A percentile compares a stretch with the other conserved stretches of the same genome.
Conservation (phyloP, 192 early-diverging fungal genomes). For the Podila verticillata region DNA sequence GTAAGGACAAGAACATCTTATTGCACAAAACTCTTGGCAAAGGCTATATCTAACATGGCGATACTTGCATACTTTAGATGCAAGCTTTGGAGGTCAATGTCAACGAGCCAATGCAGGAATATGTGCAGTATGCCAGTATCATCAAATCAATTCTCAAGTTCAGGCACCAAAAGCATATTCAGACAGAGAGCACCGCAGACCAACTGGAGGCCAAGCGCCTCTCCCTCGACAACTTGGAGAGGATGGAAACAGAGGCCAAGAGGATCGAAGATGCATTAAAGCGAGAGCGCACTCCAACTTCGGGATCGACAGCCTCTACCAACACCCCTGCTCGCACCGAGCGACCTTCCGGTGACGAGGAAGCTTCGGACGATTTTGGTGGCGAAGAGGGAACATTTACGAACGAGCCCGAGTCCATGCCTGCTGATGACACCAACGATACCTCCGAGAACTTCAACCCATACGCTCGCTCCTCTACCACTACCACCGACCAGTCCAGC, state of each 20-base stretch:
- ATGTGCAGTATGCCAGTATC: conserved; percentile 86
- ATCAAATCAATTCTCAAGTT: conserved; percentile 90
- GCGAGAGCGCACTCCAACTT: conserved; percentile 42
- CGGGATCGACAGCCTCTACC: not conserved
- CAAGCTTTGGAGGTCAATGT: conserved; percentile 80
- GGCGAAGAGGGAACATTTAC: conserved; percentile 39
- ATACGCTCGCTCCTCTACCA: conserved; percentile 20
- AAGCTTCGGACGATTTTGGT: conserved; percentile 9
- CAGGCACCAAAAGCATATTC: conserved; percentile 87
- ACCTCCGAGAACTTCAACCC: conserved; percentile 13
- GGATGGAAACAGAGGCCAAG: conserved; percentile 78
- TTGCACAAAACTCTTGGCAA: not conserved
- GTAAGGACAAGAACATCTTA: conserved; percentile 31
- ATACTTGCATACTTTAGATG: conserved; percentile 38
- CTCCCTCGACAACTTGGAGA: conserved; percentile 65
- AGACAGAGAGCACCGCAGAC: conserved; percentile 81
- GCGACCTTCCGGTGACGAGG: conserved; percentile 8
- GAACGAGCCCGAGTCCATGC: conserved; percentile 21
- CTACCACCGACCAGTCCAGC: conserved; percentile 1
- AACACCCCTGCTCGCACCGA: not conserved
- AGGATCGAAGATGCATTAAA: conserved; percentile 74
- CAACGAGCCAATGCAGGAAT: conserved; percentile 87
- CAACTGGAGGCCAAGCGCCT: conserved; percentile 77
- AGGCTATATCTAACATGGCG: not conserved
- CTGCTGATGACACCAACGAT: conserved; percentile 9